Evolutionary conservation across 371 early-diverging fungal genomes (phyloP), one percentile per base, ranked within the genome.

Genomic region (Mucor circinelloides): DNA sequence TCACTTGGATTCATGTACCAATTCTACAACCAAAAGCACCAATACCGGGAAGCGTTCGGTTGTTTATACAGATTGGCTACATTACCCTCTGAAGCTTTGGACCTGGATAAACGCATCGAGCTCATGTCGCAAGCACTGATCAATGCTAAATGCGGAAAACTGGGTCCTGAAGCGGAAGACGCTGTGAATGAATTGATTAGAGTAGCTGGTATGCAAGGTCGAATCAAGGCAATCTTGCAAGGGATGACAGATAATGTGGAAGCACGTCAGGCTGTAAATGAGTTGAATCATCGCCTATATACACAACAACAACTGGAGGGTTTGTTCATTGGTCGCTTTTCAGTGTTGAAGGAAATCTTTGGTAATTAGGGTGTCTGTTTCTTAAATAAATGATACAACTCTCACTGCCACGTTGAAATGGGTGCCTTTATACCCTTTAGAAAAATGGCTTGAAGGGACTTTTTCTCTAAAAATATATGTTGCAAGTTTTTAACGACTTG

Each of bases 81-180:
- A 1, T 77, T 78, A 8, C 48, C 60, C 5, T 27, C 68, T 5
- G 28, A 36, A 63, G 60, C 56, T 60, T 66, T 92, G 1, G 31
- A 64, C 1, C 75, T 94, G 54, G 62, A 69, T 7, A 58, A 75
- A 34, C 85, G 95, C 9, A 66, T 93, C 31, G 87, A 92, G 71
- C 89, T 88, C 48, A 76, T 95, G 15, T 87, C 91, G 0, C 77
- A 85, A 10, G 92, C 95, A 0, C 82, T 91, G 6, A 81, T 90
- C 44, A 93, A 94, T 70, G 90, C 87, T 28, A 85, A 88, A 63
- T 90, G 91, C 31, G 78, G 66, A 10, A n/a, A 27, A 1, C 7
- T 58, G 9, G 56, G 21, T n/a, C 19, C 28, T 52, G 38, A 19
- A 21, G 8, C 50, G 4, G 5, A 40, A 0, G 28, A n/a, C 25